Evolutionary conservation across 2,329 filamentous ascomycete species (phyloP), one percentile per base, ranked within the genome.

Genomic region (Saccharata proteae): DNA sequence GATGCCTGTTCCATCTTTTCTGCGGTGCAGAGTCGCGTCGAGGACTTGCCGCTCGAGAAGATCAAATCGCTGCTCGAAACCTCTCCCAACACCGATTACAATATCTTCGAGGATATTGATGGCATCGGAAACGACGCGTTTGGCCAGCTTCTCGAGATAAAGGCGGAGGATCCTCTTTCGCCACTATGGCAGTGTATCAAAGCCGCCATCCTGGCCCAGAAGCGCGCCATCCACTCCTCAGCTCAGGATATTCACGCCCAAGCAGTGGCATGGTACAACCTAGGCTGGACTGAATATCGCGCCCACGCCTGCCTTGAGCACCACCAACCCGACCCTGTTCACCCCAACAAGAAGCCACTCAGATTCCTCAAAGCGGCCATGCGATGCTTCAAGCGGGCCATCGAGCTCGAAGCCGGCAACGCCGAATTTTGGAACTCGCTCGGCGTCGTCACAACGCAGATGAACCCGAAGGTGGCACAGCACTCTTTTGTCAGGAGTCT

Each of bases 341-440:
- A 43, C 4, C 34, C 41, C 12, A 41, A 40, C 7, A 75, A 74
- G 46, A 78, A 68, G 45, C 69, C 68, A 42, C 15, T 31, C 15
- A 35, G 20, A 19, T 85, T 84, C 43, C 64, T 90, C 27, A 86
- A 80, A 52, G 77, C 85, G 5, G 73, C 90, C 1, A 79, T 96
- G 40, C 71, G 77, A 33, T 90, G 83, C 45, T 96, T 98, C 68
- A 98, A 98, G 59, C 71, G 83, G 26, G 82, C 90, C 1, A 98
- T 98, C 41, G 90, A 96, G 56, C 67, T 94, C 1, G 92, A 98
- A 55, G 81, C 86, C 5, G 82, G 85, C 30, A 98, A 96, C 49
- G 65, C 83, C 0, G 88, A 96, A 43, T 96, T 96, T 54, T 98
- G 90, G 90, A 96, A 96, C 49, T 79, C 90, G 0, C 67, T 98